Evolutionary conservation across 2,329 filamentous ascomycete species (phyloP), one percentile per base, ranked within the genome.

Genomic region (Neospermospora avenae): DNA sequence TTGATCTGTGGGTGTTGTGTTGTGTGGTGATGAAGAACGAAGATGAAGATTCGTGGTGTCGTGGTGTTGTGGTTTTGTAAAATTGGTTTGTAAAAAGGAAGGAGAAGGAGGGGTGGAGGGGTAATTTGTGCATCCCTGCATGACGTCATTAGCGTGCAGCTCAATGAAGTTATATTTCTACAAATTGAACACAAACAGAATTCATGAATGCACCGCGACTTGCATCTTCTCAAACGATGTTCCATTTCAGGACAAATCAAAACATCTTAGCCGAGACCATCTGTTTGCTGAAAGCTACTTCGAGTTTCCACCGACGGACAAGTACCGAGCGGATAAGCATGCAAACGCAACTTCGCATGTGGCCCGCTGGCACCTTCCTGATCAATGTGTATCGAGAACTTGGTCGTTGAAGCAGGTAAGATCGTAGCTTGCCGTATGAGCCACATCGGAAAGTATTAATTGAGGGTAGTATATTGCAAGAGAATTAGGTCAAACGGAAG

Each of bases 131-230:
- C 31, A 6, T 14, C 11, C 3, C n/a, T 18, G 39, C n/a, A 51
- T 51, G 48, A 51, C 48, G 48, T 51, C 48, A 51, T 51, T 13
- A 35, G 20, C 18, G 48, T 22, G 46, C 45, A 51, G 46, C 28
- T 35, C 8, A 18, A 35, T 20, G 10, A 35, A 22, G 18, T 48
- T 18, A 20, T 11, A 39, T 4, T 11, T n/a, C 11, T 6, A 35
- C 6, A 13, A 35, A 35, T n/a, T 39, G 1, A n/a, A 39, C 4
- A 39, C 3, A 18, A 42, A 42, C 8, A 18, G 39, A 48, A 24
- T 49, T n/a, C 28, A 31, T 1, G 11, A 31, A 31, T 28, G 31
- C 28, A 31, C n/a, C n/a, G n/a, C n/a, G 0, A 51, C n/a, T 24
- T 22, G 48, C 48, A 37, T 1, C 14, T 16, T 37, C 11, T 16